Evolutionary conservation across 805 yeast genomes (phyloP), one percentile per base, ranked within the genome.

Genomic region (Naumovozyma castellii): DNA sequence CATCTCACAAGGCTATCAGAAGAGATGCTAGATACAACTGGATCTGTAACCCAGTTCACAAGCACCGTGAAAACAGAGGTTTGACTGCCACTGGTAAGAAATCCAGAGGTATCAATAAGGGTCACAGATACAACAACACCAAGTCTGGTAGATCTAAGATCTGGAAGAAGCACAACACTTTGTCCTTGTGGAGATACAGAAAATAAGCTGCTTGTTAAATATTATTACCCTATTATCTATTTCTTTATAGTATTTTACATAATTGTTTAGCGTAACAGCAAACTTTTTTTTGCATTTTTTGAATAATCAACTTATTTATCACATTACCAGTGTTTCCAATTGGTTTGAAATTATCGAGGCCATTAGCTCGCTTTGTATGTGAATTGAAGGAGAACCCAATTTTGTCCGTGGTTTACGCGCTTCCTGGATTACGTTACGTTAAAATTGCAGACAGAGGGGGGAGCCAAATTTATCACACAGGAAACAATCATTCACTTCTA

Each of bases 91-190:
- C 88, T 61, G 98, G 98, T 70, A 92, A 88, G 94, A 83, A 87
- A 74, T 86, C 95, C 74, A 84, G 98, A 81, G 98, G 98, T 85
- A 86, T 92, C 81, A 87, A 88, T 94, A 92, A 90, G 85, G 98
- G 98, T 72, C 98, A 92, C 90, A 76, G 77, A 72, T 92, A 65
- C 96, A 78, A 82, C 96, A 87, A 90, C 82, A 90, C 97, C 79
- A 71, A 73, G 64, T 87, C 95, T 64, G 98, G 98, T 70, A 87
- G 97, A 76, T 84, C 95, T 73, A 94, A 90, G 86, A 92, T 90
- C 76, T 90, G 98, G 98, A 92, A 90, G 86, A 84, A 78, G 72
- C 87, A 90, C 78, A 92, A 90, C 92, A 92, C 98, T 63, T 79
- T 90, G 68, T 83, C 94, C 60, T 75, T 90, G 75, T 90, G 98